phyloP scores from a whole-genome alignment of 352 stramenopile species.

The Phytophthora constricta region DNA sequence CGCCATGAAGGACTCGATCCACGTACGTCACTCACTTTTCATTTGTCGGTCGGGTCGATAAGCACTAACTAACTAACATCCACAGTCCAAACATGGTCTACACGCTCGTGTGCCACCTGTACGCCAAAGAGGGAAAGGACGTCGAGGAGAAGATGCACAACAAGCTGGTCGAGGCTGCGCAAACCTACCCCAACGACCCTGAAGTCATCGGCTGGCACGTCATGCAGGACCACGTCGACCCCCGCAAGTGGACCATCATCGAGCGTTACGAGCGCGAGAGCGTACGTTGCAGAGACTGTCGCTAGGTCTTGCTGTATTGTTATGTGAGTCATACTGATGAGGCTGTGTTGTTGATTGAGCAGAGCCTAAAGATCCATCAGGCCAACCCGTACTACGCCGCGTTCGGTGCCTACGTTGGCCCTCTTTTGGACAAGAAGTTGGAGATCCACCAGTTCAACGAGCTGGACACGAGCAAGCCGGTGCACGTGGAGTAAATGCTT shows the following conservation, averaged over 20 bases:
- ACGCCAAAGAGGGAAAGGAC: conserved; percentile 35
- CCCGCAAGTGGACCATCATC: conserved; percentile 31
- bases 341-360: conserved; percentile 4
- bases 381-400: conserved; percentile 30
- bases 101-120: conserved; percentile 24
- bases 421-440: conserved; percentile 11
- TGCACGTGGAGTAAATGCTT: too few species aligned
- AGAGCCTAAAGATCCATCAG: conserved; percentile 32
- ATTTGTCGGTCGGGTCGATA: conserved; percentile 9
- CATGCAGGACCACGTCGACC: conserved; percentile 30
- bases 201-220: conserved; percentile 26
- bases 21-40: conserved; percentile 16
- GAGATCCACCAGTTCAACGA: conserved; percentile 27
- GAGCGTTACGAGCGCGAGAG: conserved; percentile 30
- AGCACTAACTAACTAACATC: conserved; percentile 2
- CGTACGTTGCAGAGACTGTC: too few species aligned
- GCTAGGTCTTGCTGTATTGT: too few species aligned
- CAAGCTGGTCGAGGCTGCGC: conserved; percentile 28
- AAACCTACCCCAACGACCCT: conserved; percentile 27
- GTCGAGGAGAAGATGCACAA: conserved; percentile 31
- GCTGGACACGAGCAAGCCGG: conserved; percentile 31
- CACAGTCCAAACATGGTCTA: conserved; percentile 17
- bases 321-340: neutral
- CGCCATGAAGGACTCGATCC: too few species aligned
- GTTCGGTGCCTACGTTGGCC: conserved; percentile 15